Base-by-base conservation (phyloP, 2,329 filamentous ascomycete genomes). In the Sclerotinia spermophila region DNA sequence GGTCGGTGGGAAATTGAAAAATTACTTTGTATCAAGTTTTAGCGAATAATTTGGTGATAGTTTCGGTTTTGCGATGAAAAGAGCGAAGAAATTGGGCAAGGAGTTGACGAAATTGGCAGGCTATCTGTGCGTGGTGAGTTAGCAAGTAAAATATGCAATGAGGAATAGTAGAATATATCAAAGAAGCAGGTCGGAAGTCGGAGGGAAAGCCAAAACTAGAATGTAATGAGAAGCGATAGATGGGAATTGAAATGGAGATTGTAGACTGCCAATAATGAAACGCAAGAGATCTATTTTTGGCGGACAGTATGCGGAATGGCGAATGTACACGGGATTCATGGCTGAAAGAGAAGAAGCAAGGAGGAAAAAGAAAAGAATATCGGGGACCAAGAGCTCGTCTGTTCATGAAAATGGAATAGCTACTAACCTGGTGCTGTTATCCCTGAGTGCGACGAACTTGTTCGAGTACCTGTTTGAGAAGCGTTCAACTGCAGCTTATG, bases 231-330 rank as follows among this genome's bases (percentile, higher is more conserved):
- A n/a, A n/a, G n/a, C n/a, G n/a, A 17, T 15, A 7, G 48, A 53
- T 53, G 17, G 48, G n/a, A 3, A 17, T 13, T 27, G 13, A 13
- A 17, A 5, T 27, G 5, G 1, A 53, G 13, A 27, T 53, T 5
- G 13, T 6, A 53, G 1, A 27, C 15, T 5, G n/a, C 5, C n/a
- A 27, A 51, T 27, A 0, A 8, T 0, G 27, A 27, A 2, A 24
- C 6, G 2, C 8, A 8, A 27, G n/a, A 27, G 5, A 53, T 17
- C 5, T 53, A 8, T 27, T 6, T 17, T 8, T 27, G 24, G 24
- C 5, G 6, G 0, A 53, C 2, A 5, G 17, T 5, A 53, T 6
- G n/a, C 5, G 2, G n/a, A 53, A 27, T 13, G 6, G 5, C 17
- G 13, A 27, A 53, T 53, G 2, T 1, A 27, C 11, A 51, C 1